phyloP scores from a whole-genome alignment of 2,329 filamentous ascomycete species.

The Sclerotinia trifoliorum region DNA sequence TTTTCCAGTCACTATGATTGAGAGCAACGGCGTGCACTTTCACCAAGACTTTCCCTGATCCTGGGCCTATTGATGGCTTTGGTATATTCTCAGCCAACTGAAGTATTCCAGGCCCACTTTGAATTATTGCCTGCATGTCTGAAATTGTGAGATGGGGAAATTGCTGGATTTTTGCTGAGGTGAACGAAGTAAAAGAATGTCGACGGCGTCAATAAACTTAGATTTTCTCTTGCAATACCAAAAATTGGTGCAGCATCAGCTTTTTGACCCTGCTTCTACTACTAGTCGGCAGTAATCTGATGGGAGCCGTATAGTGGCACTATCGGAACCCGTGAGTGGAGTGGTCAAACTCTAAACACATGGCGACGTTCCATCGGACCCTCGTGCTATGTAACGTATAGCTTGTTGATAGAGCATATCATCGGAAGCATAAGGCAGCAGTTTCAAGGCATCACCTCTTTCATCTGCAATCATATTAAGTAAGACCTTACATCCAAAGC shows the following conservation, averaged over 20 bases:
- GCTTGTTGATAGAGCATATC: neutral
- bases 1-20: constrained; percentile 23
- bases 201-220: neutral
- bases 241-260: neutral
- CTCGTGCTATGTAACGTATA: neutral
- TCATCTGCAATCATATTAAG: no score
- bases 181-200: neutral
- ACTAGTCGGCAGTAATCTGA: neutral
- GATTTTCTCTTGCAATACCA: neutral
- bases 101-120: constrained; percentile 5
- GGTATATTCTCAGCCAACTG: neutral
- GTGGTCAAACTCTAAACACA: neutral
- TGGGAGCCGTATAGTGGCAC: neutral
- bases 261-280: neutral
- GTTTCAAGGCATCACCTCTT: neutral
- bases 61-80: constrained; percentile 4
- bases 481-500: no score
- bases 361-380: neutral
- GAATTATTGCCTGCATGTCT: constrained; percentile 11
- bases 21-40: constrained; percentile 13
- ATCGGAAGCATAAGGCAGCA: neutral
- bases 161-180: neutral
- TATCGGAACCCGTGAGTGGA: constrained; percentile 13
- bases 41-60: constrained; percentile 9
- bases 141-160: neutral